Evolutionary conservation across 306 rosid species (phyloP), one percentile per base, ranked within the genome.

Genomic region (Glycine soja): DNA sequence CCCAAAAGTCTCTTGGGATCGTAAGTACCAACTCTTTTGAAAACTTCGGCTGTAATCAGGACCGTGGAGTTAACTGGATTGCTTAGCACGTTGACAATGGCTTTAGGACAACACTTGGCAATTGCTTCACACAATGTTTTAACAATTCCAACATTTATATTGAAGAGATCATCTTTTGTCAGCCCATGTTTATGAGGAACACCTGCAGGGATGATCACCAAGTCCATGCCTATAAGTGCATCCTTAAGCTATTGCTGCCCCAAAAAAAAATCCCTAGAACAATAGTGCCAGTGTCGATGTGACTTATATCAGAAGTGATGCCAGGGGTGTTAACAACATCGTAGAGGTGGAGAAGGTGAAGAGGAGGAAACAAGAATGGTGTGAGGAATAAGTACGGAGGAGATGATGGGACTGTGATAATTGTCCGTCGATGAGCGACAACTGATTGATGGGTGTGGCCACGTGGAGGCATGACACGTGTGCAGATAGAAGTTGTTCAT

Each of bases 51-150:
- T 36, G 99, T 98, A 78, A 93, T 93, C 10, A 98, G 94, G 78
- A 93, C 99, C 0, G 98, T 95, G 72, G 99, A 95, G 83, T 95
- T 95, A 67, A 93, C 99, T 11, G 98, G 99, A 83, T 95, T 95
- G 77, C 99, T 93, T 77, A 95, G 93, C 84, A 95, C 51, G 83
- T 93, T 95, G 69, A 95, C 94, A 68, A 95, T 71, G 3, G 97
- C 99, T 62, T 85, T 88, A 3, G 99, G 97, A 67, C 99, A 95
- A 81, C 81, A 73, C 88, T 89, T 91, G 0, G 92, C 90, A 81
- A 95, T 87, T 72, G 85, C 99, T 82, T 95, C 98, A 61, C 87
- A 88, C 7, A 95, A 89, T 15, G 98, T 90, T 83, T 52, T 91
- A 48, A 95, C 98, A 56, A 95, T 95, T 77, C 99, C 98, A 6